Evolutionary conservation across 768 basidiomycete species (phyloP).

Genomic region (Sarcodon aspratus): DNA sequence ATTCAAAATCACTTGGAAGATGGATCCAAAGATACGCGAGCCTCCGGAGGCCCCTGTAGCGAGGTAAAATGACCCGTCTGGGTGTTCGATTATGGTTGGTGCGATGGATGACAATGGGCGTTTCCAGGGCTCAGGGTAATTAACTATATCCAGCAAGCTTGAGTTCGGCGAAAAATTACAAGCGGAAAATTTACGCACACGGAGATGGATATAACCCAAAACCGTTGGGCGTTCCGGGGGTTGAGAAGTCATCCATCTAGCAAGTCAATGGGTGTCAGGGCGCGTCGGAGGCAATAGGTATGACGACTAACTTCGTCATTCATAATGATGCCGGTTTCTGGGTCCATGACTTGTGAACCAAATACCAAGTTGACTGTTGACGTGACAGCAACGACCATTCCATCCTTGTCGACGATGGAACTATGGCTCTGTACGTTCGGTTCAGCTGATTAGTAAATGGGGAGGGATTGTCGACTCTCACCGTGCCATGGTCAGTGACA

Average conservation of each 20-base stretch:
- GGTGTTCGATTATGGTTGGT: constrained; percentile 71
- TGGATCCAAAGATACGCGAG: constrained; percentile 67
- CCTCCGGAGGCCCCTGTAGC: constrained; percentile 85
- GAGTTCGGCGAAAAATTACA: background rate
- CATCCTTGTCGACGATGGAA: constrained; percentile 70
- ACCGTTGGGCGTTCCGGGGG: constrained; percentile 70
- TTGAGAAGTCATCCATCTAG: constrained; percentile 89
- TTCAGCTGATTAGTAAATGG: too few species aligned
- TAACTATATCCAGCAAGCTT: constrained; percentile 35
- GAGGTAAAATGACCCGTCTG: constrained; percentile 60
- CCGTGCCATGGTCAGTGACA: constrained; percentile 79
- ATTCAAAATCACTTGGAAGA: constrained; percentile 74
- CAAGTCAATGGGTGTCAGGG: background rate
- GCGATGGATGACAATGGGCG: constrained; percentile 81
- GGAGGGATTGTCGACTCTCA: constrained; percentile 20
- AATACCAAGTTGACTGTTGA: constrained; percentile 87
- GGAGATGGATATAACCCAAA: constrained; percentile 80
- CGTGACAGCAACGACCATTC: constrained; percentile 81
- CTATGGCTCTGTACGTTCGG: constrained; percentile 56
- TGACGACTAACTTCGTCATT: constrained; percentile 61
- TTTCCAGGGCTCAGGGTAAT: constrained; percentile 83
- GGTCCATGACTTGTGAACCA: constrained; percentile 80
- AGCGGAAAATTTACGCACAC: constrained; percentile 31
- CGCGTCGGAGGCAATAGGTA: background rate
- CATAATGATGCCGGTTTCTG: constrained; percentile 77